Evolutionary conservation across 208 protist genomes (phyloP).

Genomic region (Trichomonas gallinae): DNA sequence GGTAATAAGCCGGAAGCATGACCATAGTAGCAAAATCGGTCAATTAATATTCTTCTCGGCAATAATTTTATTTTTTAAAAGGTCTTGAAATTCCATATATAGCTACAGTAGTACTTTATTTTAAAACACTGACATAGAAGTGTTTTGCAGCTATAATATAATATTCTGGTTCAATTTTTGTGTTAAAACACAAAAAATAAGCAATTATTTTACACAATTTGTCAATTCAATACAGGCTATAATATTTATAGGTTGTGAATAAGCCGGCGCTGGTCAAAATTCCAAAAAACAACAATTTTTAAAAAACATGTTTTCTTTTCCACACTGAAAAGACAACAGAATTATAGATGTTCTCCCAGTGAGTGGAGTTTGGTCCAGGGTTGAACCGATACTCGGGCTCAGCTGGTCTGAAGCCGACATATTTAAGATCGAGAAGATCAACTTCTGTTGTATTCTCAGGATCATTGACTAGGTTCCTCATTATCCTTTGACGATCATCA

Average conservation of each 20-base stretch:
- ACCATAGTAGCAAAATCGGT: no score
- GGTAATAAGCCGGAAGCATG: no score
- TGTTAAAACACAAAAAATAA: background rate
- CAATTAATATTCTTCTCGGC: no score
- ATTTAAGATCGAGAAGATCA: background rate
- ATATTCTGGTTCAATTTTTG: no score
- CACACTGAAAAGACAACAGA: background rate
- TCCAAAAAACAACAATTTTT: background rate
- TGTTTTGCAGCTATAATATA: no score
- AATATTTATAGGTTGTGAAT: background rate
- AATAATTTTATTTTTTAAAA: no score
- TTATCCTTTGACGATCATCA: background rate
- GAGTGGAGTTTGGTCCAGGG: background rate
- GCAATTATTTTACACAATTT: background rate
- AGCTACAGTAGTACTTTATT: no score
- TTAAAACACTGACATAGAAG: no score
- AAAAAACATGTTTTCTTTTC: background rate
- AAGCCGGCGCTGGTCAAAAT: background rate
- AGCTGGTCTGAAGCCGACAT: background rate
- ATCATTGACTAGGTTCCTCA: background rate
- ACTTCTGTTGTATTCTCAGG: background rate
- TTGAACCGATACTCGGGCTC: background rate
- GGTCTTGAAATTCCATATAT: no score
- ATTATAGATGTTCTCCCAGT: background rate
- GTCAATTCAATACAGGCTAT: background rate